Percentiles rank a stretch among this genome's conserved stretches.
phyloP scores from a whole-genome alignment of 257 asterid genomes.

The Nicotiana tomentosiformis region DNA sequence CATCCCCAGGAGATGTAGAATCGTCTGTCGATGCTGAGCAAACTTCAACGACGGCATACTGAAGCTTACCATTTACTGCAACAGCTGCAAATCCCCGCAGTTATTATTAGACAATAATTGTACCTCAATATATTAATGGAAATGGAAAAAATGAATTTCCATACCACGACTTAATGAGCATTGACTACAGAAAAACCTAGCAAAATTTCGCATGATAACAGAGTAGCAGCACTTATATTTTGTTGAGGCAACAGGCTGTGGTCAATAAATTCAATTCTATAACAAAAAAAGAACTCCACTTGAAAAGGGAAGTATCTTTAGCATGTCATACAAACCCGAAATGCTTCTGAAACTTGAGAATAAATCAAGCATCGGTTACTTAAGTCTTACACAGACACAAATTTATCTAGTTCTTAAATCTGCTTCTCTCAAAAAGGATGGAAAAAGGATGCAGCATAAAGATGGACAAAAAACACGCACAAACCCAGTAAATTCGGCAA shows the following conservation, averaged over 20 bases:
- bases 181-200: not conserved
- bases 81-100: constrained; percentile 50
- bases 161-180: not conserved
- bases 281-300: not conserved
- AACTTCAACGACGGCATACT: constrained; percentile 85
- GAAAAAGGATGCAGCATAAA: not conserved
- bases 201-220: constrained; percentile 1
- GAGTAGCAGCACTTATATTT: not conserved
- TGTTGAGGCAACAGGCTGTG: not conserved
- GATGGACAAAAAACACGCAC: not conserved
- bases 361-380: not conserved
- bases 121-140: not conserved
- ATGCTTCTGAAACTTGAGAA: not conserved
- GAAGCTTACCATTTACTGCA: constrained; percentile 89
- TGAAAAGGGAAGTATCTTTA: not conserved
- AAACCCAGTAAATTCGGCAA: not conserved
- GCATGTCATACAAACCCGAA: not conserved
- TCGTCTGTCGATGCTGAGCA: constrained; percentile 34
- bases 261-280: not conserved
- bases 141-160: not conserved
- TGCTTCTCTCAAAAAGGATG: not conserved
- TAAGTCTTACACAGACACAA: not conserved
- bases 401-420: not conserved
- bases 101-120: not conserved
- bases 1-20: constrained; percentile 37